Conservation (phyloP, 2,329 filamentous ascomycete species). For the Colletotrichum lentis region DNA sequence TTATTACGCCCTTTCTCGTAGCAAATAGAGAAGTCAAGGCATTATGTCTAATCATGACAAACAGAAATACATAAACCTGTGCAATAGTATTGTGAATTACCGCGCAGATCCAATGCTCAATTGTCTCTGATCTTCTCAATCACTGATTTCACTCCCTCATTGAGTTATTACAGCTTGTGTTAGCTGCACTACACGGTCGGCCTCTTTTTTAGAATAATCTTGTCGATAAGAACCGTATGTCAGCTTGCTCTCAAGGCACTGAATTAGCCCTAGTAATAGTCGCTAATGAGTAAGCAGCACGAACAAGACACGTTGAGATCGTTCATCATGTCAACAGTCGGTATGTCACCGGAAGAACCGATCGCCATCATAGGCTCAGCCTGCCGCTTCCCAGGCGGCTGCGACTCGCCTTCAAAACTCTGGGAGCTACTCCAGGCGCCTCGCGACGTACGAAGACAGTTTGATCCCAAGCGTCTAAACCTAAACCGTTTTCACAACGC, state of each 20-base stretch:
- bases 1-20: too few species aligned
- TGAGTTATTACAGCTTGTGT: not conserved
- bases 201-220: not conserved
- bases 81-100: too few species aligned
- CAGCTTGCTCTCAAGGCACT: not conserved
- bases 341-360: too few species aligned
- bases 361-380: constrained; percentile 46
- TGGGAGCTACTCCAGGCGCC: constrained; percentile 44
- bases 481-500: constrained; percentile 39
- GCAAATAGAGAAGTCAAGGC: too few species aligned
- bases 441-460: constrained; percentile 8
- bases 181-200: not conserved
- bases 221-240: not conserved
- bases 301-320: too few species aligned
- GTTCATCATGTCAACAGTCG: too few species aligned
- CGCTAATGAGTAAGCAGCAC: too few species aligned
- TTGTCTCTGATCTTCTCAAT: too few species aligned
- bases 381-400: constrained; percentile 44
- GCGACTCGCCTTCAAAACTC: constrained; percentile 41
- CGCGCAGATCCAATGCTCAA: too few species aligned
- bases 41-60: not conserved
- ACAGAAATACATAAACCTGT: not conserved
- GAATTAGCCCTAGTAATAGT: too few species aligned
- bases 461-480: constrained; percentile 39
- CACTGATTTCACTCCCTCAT: not conserved